Percentiles rank a stretch among this genome's conserved stretches.
phyloP scores from a whole-genome alignment of 169 alveolate species.

The Eimeria falciformis region DNA sequence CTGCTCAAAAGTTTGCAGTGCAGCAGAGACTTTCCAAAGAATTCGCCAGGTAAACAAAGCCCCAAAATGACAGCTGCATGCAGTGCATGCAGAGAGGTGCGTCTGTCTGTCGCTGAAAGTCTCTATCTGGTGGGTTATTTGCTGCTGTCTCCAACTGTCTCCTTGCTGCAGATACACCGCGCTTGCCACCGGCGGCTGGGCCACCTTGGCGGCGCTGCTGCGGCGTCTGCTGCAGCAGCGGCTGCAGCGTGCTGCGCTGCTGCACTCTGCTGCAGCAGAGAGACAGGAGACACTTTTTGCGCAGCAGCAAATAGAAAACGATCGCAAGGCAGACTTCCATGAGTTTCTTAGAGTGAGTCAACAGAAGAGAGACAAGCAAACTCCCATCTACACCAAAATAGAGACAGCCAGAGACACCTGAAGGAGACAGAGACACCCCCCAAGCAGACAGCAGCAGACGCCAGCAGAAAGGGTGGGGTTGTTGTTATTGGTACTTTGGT shows the following conservation, averaged over 20 bases:
- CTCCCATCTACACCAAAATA: not conserved
- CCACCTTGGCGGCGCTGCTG: slow-evolving; percentile 63
- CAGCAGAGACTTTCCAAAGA: slow-evolving; percentile 56
- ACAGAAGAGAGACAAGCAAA: too few species aligned
- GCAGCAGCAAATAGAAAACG: slow-evolving; percentile 43
- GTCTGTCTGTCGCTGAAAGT: not conserved
- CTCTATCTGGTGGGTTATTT: not conserved
- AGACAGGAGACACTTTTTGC: not conserved
- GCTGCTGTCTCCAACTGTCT: not conserved
- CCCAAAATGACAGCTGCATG: too few species aligned
- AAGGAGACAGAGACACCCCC: too few species aligned
- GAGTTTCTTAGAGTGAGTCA: slow-evolving; percentile 64
- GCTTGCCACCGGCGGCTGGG: slow-evolving; percentile 69
- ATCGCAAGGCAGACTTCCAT: slow-evolving; percentile 5
- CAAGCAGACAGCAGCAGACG: not conserved
- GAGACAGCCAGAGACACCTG: not conserved
- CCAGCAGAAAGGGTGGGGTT: not conserved
- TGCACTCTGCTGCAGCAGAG: slow-evolving; percentile 20
- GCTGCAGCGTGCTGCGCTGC: slow-evolving; percentile 65
- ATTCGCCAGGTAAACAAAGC: slow-evolving; percentile 56
- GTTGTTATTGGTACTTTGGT: not conserved
- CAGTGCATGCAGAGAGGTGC: too few species aligned
- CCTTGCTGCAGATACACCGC: slow-evolving; percentile 63
- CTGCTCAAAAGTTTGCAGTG: slow-evolving; percentile 73
- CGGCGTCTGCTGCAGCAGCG: slow-evolving; percentile 71